phyloP scores from a whole-genome alignment of 352 stramenopile species.

The Plasmopara halstedii region DNA sequence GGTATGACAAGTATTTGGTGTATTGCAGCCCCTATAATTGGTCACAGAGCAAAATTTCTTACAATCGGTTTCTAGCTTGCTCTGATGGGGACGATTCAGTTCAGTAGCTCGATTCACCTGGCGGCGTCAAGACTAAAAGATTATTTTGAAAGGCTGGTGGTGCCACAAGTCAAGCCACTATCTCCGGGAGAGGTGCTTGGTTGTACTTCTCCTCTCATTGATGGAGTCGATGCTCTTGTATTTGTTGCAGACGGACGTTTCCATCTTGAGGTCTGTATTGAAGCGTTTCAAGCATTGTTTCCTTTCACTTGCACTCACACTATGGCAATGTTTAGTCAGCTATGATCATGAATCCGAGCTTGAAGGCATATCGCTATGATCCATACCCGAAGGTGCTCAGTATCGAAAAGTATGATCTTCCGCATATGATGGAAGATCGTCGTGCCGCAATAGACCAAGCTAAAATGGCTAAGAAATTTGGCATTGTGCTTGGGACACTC shows the following conservation, averaged over 20 bases:
- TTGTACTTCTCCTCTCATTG: conserved; percentile 95
- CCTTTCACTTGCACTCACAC: background rate
- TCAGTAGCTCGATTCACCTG: conserved; percentile 87
- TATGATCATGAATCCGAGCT: conserved; percentile 98
- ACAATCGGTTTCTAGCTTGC: conserved; percentile 47
- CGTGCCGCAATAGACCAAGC: conserved; percentile 68
- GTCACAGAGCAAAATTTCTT: background rate
- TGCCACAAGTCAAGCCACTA: conserved; percentile 96
- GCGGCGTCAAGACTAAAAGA: conserved; percentile 64
- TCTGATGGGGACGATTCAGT: conserved; percentile 95
- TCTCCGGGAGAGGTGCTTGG: conserved; percentile 97
- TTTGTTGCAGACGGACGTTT: conserved; percentile 99
- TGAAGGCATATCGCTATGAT: conserved; percentile 97
- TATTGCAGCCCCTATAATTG: background rate
- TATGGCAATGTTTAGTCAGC: conserved; percentile 48
- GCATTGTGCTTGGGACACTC: conserved; percentile 97
- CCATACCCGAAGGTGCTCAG: conserved; percentile 98
- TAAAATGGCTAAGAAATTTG: conserved; percentile 86
- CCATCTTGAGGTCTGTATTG: conserved; percentile 92
- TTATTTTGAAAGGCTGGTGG: conserved; percentile 74
- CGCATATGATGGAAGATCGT: conserved; percentile 93
- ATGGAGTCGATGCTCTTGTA: conserved; percentile 90
- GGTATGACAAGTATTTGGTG: conserved; percentile 15
- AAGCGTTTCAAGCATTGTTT: background rate
- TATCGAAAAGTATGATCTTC: conserved; percentile 95